Evolutionary conservation across 495 filamentous ascomycete genomes (phyloP).

Genomic region (Letharia lupina): DNA sequence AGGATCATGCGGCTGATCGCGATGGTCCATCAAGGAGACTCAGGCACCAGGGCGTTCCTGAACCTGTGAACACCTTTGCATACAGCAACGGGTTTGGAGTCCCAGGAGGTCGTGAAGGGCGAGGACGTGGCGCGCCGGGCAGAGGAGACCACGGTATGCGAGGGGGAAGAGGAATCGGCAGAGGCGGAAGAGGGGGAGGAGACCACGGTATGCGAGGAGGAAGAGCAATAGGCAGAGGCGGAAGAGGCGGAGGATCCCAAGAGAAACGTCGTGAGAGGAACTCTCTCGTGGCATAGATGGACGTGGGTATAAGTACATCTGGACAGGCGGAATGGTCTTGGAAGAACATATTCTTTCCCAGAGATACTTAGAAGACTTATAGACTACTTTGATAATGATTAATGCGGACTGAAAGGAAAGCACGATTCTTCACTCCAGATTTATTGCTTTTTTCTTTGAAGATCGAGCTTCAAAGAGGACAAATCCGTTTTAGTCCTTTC

Average conservation of each 20-base stretch:
- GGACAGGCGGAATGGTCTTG: not conserved
- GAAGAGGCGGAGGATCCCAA: not conserved
- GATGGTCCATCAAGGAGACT: constrained; percentile 8
- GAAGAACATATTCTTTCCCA: not conserved
- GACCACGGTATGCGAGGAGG: constrained; percentile 5
- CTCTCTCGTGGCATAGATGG: not conserved
- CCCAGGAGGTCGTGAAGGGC: not conserved
- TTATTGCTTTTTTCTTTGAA: no score
- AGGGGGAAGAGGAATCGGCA: not conserved
- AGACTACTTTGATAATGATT: not conserved
- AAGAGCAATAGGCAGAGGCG: not conserved
- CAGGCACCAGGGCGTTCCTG: constrained; percentile 10
- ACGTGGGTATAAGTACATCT: not conserved
- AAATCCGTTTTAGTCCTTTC: no score
- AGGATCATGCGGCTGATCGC: not conserved
- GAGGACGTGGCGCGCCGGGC: not conserved
- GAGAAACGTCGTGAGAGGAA: not conserved
- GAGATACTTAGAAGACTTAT: not conserved
- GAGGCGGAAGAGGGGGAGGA: not conserved
- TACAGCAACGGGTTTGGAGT: not conserved
- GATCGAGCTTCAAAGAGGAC: no score
- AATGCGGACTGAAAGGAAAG: not conserved
- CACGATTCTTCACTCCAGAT: not conserved
- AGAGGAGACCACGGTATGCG: constrained; percentile 1
- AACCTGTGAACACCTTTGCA: not conserved